Base-by-base conservation (phyloP, 2,329 filamentous ascomycete species). In the Trichophyton simii region DNA sequence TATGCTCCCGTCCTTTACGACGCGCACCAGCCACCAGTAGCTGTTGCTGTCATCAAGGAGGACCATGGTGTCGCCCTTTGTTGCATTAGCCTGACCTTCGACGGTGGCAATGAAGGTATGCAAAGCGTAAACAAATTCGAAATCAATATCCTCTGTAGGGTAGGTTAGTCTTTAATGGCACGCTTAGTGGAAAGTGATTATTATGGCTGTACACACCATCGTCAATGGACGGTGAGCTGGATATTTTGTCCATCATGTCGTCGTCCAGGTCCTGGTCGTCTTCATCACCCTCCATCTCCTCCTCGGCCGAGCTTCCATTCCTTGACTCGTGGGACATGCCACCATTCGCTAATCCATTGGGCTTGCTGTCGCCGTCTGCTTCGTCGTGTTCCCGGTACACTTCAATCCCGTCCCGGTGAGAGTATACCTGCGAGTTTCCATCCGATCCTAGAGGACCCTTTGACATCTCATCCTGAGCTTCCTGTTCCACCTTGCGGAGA, bases 31-130 rank as follows among this genome's bases (percentile, higher is more conserved):
- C 94, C 94, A 99, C 94, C 94, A 99, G 75, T 99, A 99, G 76
- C 91, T 97, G 77, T 99, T 99, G 77, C 91, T 97, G 70, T 99
- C 94, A 71, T 99, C 94, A 22, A 99, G 83, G 65, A 99, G 80
- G 60, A 97, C 92, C 94, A 99, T 99, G 13, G 92, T 97, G 71
- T 99, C 94, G 59, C 94, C 94, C 76, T 99, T 99, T 38, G 90
- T 95, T 63, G 94, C 94, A 78, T 97, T 99, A 65, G 94, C 94
- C 76, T 99, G 94, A 31, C 94, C 94, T 76, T 99, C 94, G 57
- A 99, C 94, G 0, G 94, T 97, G 31, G 94, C 94, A 66, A 96
- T 89, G 71, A 99, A 99, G 1, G 92, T 99, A 73, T 97, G 94
- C 62, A 99, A 80, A 31, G 94, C 94, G 77, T 99, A 99, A 64